Evolutionary conservation across 2,329 filamentous ascomycete species (phyloP), one percentile per base, ranked within the genome.

Genomic region (Grosmannia penicillata): DNA sequence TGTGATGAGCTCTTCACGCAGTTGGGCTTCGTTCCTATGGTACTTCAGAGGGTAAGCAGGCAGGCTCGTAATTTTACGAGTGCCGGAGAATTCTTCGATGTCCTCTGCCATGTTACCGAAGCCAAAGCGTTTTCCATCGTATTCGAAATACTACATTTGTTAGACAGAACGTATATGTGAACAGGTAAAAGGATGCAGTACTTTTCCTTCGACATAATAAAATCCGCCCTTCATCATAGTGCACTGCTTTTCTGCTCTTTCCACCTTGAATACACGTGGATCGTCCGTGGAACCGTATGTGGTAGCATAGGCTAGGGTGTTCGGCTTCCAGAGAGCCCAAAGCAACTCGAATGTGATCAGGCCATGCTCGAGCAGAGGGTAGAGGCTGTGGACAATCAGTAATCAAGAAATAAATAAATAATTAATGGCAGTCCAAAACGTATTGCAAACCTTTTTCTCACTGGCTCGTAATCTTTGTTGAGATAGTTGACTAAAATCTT

Each of bases 321-420:
- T 82, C 0, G 86, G 86, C 51, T 91, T 93, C 70, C 82, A 93
- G 4, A 94, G 60, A 0, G 85, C 84, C 86, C 86, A 93, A 1
- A 93, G 63, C 3, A 93, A 68, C 41, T 94, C 84, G 48, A 87
- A 94, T 0, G 84, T 93, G 53, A 93, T 93, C 32, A 85, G 75
- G 8, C 84, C 83, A 24, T 78, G 81, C 45, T 85, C 72, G 2
- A 93, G 64, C 59, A 94, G 74, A 0, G 84, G 82, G 47, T 86
- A 79, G 0, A 94, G 66, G 2, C 78, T 82, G 56, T 9, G 10
- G 15, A 1, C 7, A 11, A 25, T 34, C 6, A 6, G n/a, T 23
- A 10, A 19, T 8, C 10, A 27, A 19, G 29, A 29, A 15, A 22
- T 3, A 18, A 8, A 22, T 7, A 22, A 23, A 3, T 29, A 4